These are phyloP conservation scores for Esteya vermicola DNA, from an alignment of 2,329 filamentous ascomycete species.

Conservation along the genomic window DNA sequence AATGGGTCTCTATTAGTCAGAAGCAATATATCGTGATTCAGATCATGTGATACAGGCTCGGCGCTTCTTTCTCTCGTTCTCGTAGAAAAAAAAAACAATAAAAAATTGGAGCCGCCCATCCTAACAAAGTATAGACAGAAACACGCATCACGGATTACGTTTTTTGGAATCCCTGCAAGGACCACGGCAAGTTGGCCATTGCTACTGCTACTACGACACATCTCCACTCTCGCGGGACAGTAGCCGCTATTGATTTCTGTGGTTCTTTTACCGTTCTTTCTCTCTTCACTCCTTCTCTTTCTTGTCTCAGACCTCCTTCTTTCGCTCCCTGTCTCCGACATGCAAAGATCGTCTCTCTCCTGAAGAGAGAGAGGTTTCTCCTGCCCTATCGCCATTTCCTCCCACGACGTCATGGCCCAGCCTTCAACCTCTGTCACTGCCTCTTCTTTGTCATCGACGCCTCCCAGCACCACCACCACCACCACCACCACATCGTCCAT, in stretches of 20 bases:
- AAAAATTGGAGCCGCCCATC: not conserved
- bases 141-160: too few relatives aligned
- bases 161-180: not conserved
- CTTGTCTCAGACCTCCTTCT: not conserved
- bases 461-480: not conserved
- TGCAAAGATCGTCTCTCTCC: slow-evolving; percentile 11
- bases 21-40: too few relatives aligned
- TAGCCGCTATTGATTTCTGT: too few relatives aligned
- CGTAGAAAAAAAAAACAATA: not conserved
- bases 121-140: too few relatives aligned
- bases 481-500: not conserved
- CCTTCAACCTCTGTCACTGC: not conserved
- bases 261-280: too few relatives aligned
- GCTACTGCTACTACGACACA: too few relatives aligned
- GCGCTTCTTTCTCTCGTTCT: too few relatives aligned
- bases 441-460: too few relatives aligned
- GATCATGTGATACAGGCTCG: not conserved
- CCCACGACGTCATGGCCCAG: not conserved
- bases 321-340: slow-evolving; percentile 2
- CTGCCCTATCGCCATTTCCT: too few relatives aligned
- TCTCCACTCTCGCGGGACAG: too few relatives aligned
- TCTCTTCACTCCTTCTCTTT: not conserved
- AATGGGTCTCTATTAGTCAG: too few relatives aligned
- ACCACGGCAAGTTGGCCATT: too few relatives aligned
- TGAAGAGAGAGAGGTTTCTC: slow-evolving; percentile 8